Evolutionary conservation across 257 asterid species (phyloP).

Genomic region (Linderniella brevidens): DNA sequence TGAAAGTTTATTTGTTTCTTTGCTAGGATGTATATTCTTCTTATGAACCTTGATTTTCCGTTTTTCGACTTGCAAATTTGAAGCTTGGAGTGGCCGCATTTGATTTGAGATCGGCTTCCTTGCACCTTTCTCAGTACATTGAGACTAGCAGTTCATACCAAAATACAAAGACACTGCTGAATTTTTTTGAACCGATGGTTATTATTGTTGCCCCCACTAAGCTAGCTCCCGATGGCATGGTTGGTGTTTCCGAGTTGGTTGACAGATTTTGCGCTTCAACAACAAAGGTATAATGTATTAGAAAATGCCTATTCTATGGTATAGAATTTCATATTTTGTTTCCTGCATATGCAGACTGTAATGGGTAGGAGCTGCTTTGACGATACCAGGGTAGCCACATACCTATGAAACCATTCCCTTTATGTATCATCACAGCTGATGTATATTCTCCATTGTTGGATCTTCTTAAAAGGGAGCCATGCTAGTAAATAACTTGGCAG

Average conservation of each 20-base stretch:
- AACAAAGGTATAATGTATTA: conserved; percentile 34
- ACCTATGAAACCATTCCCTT: conserved; percentile 11
- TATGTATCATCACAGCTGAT: conserved; percentile 12
- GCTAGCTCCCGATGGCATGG: conserved; percentile 84
- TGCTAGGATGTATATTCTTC: background rate
- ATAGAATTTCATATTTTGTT: conserved; percentile 4
- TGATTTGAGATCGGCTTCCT: conserved; percentile 86
- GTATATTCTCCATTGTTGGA: conserved; percentile 15
- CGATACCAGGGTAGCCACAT: conserved; percentile 70
- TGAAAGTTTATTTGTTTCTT: background rate
- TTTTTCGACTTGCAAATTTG: background rate
- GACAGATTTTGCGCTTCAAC: conserved; percentile 55
- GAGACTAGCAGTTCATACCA: conserved; percentile 93
- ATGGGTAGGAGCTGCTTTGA: conserved; percentile 90
- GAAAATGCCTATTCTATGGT: background rate
- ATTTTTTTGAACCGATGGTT: conserved; percentile 77
- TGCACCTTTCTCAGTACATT: conserved; percentile 91
- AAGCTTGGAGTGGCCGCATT: conserved; percentile 98
- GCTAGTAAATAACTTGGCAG: conserved; percentile 72
- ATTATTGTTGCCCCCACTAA: conserved; percentile 75
- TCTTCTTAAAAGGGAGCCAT: conserved; percentile 53
- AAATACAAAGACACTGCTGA: conserved; percentile 81
- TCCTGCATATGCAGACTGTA: conserved; percentile 32
- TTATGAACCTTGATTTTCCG: conserved; percentile 6
- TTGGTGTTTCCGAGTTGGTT: conserved; percentile 83